Base-by-base conservation (phyloP, 1,139 yeast genomes). In the Taphrina flavorubra region DNA sequence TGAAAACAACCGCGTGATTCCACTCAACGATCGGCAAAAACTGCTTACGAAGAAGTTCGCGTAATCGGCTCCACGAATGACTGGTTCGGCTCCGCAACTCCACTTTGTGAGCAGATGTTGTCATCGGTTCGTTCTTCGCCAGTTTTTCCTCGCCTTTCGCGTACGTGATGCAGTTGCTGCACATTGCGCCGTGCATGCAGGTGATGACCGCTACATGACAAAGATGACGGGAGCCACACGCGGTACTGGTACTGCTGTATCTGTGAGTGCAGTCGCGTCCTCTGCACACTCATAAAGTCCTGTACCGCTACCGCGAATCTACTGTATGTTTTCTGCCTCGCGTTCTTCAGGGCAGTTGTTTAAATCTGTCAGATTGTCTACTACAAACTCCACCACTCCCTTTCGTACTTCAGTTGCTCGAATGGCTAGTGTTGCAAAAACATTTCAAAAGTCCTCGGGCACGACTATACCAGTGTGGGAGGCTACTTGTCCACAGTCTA, bases 361-460 rank as follows among this genome's bases (percentile, higher is more conserved):
- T 25, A 49, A 49, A 31, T 7, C 36, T 8, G n/a, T 49, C 36
- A 49, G 53, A 18, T 8, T 34, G 7, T 10, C n/a, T 3, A 25
- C n/a, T 11, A 11, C 53, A 31, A 49, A 49, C 7, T 20, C 53
- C 13, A 11, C 53, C 53, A 2, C n/a, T 2, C 36, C 18, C 1
- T 5, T 25, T 11, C 53, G 53, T 49, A 11, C 8, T 49, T 34
- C 11, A 8, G 36, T 49, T 3, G 53, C 53, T 49, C 40, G 58
- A 53, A 53, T 53, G 58, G 42, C 42, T 34, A 36, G 42, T 11
- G n/a, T 53, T 6, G 40, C 58, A 20, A 42, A 58, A 16, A 46
- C 63, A 11, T 60, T 60, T 53, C 44, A 60, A 34, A 37, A 60
- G n/a, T 47, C 66, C 18, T 62, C 66, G 13, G 66, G 66, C 39